A percentile compares a stretch with the other conserved stretches of the same genome.
Conservation (phyloP, 2,329 filamentous ascomycete genomes). For the Hirsutella minnesotensis region DNA sequence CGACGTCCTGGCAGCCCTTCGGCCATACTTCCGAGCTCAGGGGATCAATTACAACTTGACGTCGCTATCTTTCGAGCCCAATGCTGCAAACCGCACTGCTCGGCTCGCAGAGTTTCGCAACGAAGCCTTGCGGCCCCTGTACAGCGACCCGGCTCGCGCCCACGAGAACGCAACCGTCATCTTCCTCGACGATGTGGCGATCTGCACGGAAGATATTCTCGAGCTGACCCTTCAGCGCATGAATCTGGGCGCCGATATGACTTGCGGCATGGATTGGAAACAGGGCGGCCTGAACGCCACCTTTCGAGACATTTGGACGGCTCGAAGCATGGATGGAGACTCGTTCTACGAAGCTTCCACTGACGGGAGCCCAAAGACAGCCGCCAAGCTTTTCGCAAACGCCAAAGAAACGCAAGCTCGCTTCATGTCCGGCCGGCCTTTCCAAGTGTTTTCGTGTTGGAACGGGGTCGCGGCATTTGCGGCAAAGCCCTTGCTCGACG, state of each 20-base stretch:
- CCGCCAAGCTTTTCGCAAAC: conserved; percentile 42
- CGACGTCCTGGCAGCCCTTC: conserved; percentile 31
- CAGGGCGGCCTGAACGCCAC: conserved; percentile 29
- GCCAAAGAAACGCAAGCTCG: conserved; percentile 22
- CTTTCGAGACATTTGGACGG: conserved; percentile 48
- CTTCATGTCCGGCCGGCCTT: conserved; percentile 27
- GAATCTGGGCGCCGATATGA: conserved; percentile 38
- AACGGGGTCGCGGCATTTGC: conserved; percentile 40
- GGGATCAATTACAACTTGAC: conserved; percentile 29
- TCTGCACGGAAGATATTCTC: conserved; percentile 43
- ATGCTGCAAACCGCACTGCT: conserved; percentile 28
- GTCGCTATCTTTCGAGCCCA: conserved; percentile 30
- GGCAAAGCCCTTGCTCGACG: conserved; percentile 32
- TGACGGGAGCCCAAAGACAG: conserved; percentile 35
- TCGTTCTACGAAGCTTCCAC: conserved; percentile 41
- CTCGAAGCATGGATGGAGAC: conserved; percentile 39
- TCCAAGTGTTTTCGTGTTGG: conserved; percentile 52
- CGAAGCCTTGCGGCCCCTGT: conserved; percentile 35
- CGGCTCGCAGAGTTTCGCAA: conserved; percentile 40
- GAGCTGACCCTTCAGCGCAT: conserved; percentile 39
- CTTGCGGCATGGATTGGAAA: conserved; percentile 48
- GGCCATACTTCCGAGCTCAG: conserved; percentile 22
- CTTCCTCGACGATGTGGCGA: conserved; percentile 42
- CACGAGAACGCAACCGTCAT: conserved; percentile 29
- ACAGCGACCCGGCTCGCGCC: conserved; percentile 14